Percentiles rank a stretch among this genome's conserved stretches.
These are phyloP conservation scores for Saccharomyces pastorianus DNA, from an alignment of 1,139 yeast species.

Conservation along the genomic window DNA sequence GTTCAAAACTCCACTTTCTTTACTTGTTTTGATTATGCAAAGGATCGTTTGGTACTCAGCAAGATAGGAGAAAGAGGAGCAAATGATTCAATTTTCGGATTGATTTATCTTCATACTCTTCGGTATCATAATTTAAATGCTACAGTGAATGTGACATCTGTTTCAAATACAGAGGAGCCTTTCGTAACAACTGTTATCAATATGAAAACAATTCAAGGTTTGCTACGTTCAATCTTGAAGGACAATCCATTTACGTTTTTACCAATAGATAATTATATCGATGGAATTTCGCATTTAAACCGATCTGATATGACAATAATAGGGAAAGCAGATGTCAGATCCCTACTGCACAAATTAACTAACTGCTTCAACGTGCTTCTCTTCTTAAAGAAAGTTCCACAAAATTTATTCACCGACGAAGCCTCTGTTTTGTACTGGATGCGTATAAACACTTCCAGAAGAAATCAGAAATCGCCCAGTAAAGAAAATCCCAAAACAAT, in stretches of 20 bases:
- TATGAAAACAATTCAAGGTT: conserved; percentile 8
- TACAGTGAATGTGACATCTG: background rate
- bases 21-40: conserved; percentile 46
- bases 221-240: conserved; percentile 5
- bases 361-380: conserved; percentile 14
- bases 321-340: conserved; percentile 12
- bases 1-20: conserved; percentile 33
- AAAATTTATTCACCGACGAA: conserved; percentile 5
- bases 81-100: conserved; percentile 9
- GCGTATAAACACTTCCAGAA: background rate
- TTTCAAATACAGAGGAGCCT: conserved; percentile 2
- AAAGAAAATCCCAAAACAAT: conserved; percentile 8
- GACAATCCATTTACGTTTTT: conserved; percentile 8
- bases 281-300: background rate
- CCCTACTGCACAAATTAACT: conserved; percentile 13
- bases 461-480: conserved; percentile 5
- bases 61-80: conserved; percentile 14
- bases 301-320: conserved; percentile 7
- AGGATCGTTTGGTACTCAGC: conserved; percentile 30
- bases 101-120: conserved; percentile 12
- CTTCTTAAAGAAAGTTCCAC: conserved; percentile 9
- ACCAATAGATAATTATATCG: conserved; percentile 9
- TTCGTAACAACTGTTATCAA: conserved; percentile 1
- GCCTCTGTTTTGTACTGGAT: background rate
- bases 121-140: conserved; percentile 12